Base-by-base conservation (phyloP, 2,329 filamentous ascomycete genomes). In the Beauveria rudraprayagi region DNA sequence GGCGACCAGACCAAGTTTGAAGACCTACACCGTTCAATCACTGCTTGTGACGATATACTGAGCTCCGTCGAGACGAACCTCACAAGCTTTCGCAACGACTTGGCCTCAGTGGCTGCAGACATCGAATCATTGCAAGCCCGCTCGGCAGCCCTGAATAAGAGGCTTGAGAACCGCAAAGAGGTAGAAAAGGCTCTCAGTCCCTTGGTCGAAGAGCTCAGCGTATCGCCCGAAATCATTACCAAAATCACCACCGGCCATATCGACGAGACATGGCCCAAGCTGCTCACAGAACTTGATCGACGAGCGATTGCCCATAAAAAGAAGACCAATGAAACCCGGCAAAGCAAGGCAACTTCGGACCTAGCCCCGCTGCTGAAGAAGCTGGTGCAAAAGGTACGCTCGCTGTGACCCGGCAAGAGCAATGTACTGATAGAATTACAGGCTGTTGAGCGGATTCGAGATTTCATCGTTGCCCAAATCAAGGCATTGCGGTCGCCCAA, bases 401-500 rank as follows among this genome's bases (percentile, higher is more conserved):
- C 17, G 17, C 3, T 51, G 34, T 17, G 7, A 17, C 3, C 5
- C n/a, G 16, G 24, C n/a, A 24, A 22, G n/a, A n/a, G 40, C 40
- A 61, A 28, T 55, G 52, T 60, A 46, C 62, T 67, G 48, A 64
- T 63, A 40, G 14, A n/a, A 10, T n/a, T 37, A 30, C 53, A 89
- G 86, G 93, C 92, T n/a, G 81, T 96, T 30, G 92, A 97, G 74
- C 86, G 94, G 61, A 96, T 97, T 72, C 84, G 95, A 62, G 94
- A 99, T 73, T 95, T 96, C 70, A 81, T 99, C 43, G 94, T 99
- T 14, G 84, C 90, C 17, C 93, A 97, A 72, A 94, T 99, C 72
- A 96, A 96, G 74, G 91, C 92, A 5, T 79, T 99, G 57, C 86
- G 94, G 61, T 96, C 93, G 28, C 94, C 94, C 16, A 94, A 93